Conservation (phyloP, 2,329 filamentous ascomycete species). For the Fusarium drepaniforme region DNA sequence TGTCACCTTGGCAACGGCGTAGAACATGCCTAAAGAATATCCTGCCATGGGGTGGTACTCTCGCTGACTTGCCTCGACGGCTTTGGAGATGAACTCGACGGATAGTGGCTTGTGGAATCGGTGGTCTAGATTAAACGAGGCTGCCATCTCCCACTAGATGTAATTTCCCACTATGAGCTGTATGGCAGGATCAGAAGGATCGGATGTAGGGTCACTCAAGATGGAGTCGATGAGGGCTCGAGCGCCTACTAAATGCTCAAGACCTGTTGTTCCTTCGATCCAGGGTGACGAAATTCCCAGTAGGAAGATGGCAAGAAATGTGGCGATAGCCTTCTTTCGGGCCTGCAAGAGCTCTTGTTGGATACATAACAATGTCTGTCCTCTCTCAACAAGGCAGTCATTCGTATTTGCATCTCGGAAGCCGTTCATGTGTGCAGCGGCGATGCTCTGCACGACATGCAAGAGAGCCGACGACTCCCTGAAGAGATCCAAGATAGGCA, state of each 20-base stretch:
- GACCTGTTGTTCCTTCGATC: background rate
- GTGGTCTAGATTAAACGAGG: background rate
- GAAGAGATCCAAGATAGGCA: background rate
- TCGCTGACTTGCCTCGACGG: background rate
- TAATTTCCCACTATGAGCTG: background rate
- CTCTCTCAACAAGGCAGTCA: background rate
- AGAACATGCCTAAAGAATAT: background rate
- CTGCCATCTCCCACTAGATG: background rate
- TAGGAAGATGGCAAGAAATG: background rate
- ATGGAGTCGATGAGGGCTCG: background rate
- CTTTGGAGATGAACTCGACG: background rate
- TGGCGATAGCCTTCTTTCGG: background rate
- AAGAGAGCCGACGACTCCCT: background rate
- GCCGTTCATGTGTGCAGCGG: background rate
- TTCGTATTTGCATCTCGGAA: background rate
- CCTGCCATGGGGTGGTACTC: background rate
- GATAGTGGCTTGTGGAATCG: background rate
- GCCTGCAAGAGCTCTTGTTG: background rate
- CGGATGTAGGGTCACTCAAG: background rate
- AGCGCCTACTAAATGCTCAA: background rate
- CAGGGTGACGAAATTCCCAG: background rate
- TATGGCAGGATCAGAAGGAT: background rate
- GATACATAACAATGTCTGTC: background rate
- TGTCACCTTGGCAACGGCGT: background rate
- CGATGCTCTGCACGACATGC: background rate